Evolutionary conservation across 495 filamentous ascomycete species (phyloP), one percentile per base, ranked within the genome.

Genomic region (Entonaema liquescens): DNA sequence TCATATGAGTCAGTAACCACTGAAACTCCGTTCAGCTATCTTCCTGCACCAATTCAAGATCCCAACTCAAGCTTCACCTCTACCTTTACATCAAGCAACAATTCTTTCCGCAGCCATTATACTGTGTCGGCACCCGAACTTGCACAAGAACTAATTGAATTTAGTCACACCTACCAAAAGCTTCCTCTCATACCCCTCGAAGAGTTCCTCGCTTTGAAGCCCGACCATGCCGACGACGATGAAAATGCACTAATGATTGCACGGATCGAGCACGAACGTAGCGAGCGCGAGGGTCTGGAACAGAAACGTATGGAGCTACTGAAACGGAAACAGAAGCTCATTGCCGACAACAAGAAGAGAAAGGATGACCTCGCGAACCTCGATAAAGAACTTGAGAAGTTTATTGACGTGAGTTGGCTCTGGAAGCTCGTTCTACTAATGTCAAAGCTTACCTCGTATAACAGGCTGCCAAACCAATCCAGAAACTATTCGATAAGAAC

Each of bases 281-380:
- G 85, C 33, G 93, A 95, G 69, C 90, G 95, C 17, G 91, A 97
- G 81, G 87, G 90, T 23, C 83, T 98, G 9, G 96, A 99, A 74
- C 91, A 93, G 78, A 89, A 91, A 64, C 87, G 96, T 40, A 93
- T 93, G 78, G 92, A 90, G 69, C 84, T 98, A 26, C 80, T 97
- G 59, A 95, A 93, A 83, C 89, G 91, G 76, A 99, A 99, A 76
- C 93, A 97, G 78, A 90, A 89, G 55, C 83, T 99, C 61, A 96
- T 96, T 61, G 90, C 92, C 5, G 94, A 98, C 74, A 98, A 97
- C 74, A 97, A 97, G 83, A 97, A 93, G 81, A 85, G 94, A 56
- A 95, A 95, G 78, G 94, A 98, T 60, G 93, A 99, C 76, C 81
- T 99, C 26, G 92, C 90, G 35, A 96, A 89, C 69, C 82, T 98